Conservation (phyloP, 169 alveolate species). For the Plasmodium blacklocki region DNA sequence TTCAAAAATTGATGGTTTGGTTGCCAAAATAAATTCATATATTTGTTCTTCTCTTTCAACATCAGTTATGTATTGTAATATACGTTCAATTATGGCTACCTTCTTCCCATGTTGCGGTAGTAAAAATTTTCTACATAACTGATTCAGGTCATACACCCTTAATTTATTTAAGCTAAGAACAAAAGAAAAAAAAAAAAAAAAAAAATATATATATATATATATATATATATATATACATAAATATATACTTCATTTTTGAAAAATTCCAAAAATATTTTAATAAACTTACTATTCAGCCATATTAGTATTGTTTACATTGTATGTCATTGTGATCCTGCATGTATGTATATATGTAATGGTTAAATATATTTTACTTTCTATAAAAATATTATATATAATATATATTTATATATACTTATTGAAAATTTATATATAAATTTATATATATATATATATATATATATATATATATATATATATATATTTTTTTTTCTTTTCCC, state of each 20-base stretch:
- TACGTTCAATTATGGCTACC: conserved; percentile 61
- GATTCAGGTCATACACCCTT: conserved; percentile 67
- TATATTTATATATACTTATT: too few species aligned
- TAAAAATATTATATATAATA: too few species aligned
- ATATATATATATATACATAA: neutral
- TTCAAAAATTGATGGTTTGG: conserved; percentile 66
- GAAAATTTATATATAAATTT: too few species aligned
- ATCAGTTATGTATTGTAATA: conserved; percentile 62
- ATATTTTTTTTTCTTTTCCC: too few species aligned
- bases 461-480: too few species aligned
- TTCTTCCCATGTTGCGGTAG: conserved; percentile 75
- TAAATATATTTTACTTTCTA: too few species aligned
- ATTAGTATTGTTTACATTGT: conserved; percentile 63
- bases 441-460: too few species aligned
- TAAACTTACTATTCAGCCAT: conserved; percentile 63
- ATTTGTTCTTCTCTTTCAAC: conserved; percentile 74
- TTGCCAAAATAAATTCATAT: conserved; percentile 49
- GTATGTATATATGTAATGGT: conserved; percentile 2
- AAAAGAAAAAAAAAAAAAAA: neutral
- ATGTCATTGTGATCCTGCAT: conserved; percentile 39
- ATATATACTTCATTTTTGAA: neutral
- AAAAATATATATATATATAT: neutral
- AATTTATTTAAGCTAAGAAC: conserved; percentile 68
- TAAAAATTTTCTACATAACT: conserved; percentile 63
- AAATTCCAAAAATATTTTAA: neutral